A percentile compares a stretch with the other conserved stretches of the same genome.
These are phyloP conservation scores for Cadophora gregata DNA, from an alignment of 2,329 filamentous ascomycete species.

Conservation along the genomic window DNA sequence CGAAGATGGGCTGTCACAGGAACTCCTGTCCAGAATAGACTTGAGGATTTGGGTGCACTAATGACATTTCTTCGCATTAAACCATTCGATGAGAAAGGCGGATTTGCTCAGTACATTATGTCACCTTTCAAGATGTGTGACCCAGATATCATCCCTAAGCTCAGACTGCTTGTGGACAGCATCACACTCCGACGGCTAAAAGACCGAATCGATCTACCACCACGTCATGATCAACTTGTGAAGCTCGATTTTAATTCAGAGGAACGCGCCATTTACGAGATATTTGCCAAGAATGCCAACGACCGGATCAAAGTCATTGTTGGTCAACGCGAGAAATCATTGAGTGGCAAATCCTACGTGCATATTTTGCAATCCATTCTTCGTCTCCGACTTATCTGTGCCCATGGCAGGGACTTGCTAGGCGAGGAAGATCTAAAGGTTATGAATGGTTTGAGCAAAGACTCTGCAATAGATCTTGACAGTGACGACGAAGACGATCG, in stretches of 20 bases:
- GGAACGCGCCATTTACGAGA: slow-evolving; percentile 80
- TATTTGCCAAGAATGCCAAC: slow-evolving; percentile 82
- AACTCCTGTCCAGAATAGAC: slow-evolving; percentile 91
- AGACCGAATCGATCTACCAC: slow-evolving; percentile 84
- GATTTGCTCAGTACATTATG: slow-evolving; percentile 81
- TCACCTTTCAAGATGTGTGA: slow-evolving; percentile 87
- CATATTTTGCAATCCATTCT: slow-evolving; percentile 92
- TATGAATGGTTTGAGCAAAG: slow-evolving; percentile 80
- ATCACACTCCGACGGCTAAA: slow-evolving; percentile 91
- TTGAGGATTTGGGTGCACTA: slow-evolving; percentile 87
- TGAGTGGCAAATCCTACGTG: slow-evolving; percentile 88
- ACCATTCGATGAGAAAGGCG: slow-evolving; percentile 80
- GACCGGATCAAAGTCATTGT: slow-evolving; percentile 80
- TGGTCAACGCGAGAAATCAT: slow-evolving; percentile 64
- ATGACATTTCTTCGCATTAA: slow-evolving; percentile 84
- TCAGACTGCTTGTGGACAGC: slow-evolving; percentile 91
- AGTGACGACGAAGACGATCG: slow-evolving; percentile 66
- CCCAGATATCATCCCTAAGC: slow-evolving; percentile 79
- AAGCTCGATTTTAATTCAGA: slow-evolving; percentile 76
- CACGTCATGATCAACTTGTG: slow-evolving; percentile 74
- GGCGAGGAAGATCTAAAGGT: slow-evolving; percentile 81
- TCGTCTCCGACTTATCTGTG: slow-evolving; percentile 87
- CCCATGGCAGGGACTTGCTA: slow-evolving; percentile 90
- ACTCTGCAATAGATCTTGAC: slow-evolving; percentile 88
- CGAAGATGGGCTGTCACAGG: slow-evolving; percentile 97